phyloP scores from a whole-genome alignment of 1,284 basidiomycete genomes.

The Ustilago loliicola region DNA sequence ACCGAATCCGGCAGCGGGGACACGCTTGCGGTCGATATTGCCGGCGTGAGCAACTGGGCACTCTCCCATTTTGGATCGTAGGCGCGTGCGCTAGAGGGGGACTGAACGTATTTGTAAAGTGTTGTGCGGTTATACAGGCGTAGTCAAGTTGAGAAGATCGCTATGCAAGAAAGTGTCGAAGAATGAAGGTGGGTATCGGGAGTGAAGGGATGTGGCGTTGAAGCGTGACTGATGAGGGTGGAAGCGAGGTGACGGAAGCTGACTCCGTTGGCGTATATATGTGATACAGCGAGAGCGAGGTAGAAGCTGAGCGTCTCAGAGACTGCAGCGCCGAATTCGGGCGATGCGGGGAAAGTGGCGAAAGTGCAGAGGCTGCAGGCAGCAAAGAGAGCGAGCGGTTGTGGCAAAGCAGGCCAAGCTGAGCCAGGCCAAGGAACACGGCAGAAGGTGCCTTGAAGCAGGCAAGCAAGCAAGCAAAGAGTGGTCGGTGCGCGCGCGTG shows the following conservation, averaged over 20 bases:
- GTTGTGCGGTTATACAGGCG: constrained; percentile 14
- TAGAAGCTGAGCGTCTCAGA: background rate
- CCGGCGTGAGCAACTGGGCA: constrained; percentile 37
- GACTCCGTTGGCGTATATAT: constrained; percentile 11
- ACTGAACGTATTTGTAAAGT: background rate
- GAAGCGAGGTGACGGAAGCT: background rate
- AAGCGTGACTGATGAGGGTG: constrained; percentile 18
- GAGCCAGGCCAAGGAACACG: background rate
- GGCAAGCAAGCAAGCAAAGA: too few species aligned
- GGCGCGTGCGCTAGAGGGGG: background rate
- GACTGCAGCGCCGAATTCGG: too few species aligned
- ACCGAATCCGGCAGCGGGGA: constrained; percentile 36
- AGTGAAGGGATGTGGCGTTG: constrained; percentile 19
- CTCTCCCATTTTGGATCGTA: constrained; percentile 31
- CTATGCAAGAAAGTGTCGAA: constrained; percentile 5
- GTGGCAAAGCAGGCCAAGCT: background rate
- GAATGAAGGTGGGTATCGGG: constrained; percentile 21
- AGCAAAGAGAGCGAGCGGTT: background rate
- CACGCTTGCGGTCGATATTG: constrained; percentile 41
- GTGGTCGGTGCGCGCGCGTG: constrained; percentile 13
- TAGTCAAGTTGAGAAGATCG: background rate
- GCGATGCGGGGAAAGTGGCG: constrained; percentile 20
- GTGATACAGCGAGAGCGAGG: background rate
- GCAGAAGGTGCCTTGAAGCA: too few species aligned
- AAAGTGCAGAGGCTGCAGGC: background rate